phyloP scores from a whole-genome alignment of 257 asterid genomes.

The Primulina tabacum region DNA sequence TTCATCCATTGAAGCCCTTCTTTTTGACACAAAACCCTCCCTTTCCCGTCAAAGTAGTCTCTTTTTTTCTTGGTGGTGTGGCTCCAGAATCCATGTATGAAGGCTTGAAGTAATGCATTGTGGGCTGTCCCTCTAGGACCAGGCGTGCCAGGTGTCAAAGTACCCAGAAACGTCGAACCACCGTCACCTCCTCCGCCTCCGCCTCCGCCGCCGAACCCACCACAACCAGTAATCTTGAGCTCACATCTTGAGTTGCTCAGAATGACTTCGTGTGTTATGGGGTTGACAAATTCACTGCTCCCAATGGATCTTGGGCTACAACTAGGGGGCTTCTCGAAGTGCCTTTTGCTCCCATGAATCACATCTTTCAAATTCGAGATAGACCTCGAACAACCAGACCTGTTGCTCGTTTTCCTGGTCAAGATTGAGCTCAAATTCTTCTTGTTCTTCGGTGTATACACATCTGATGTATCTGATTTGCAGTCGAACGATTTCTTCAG shows the following conservation, averaged over 20 bases:
- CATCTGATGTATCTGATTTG: slow-evolving; percentile 62
- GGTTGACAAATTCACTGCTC: slow-evolving; percentile 47
- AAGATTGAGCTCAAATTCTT: slow-evolving; percentile 33
- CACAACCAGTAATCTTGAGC: slow-evolving; percentile 41
- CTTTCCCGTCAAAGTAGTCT: slow-evolving; percentile 38
- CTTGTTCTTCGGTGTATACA: slow-evolving; percentile 46
- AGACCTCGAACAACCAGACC: slow-evolving; percentile 82
- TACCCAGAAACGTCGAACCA: slow-evolving; percentile 38
- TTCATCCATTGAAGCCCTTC: slow-evolving; percentile 41
- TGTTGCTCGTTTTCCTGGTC: slow-evolving; percentile 35
- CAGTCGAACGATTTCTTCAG: slow-evolving; percentile 55
- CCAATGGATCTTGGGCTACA: slow-evolving; percentile 83
- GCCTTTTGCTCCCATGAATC: slow-evolving; percentile 65
- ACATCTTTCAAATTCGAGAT: slow-evolving; percentile 66
- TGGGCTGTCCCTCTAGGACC: slow-evolving; percentile 67
- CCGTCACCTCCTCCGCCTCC: neutral
- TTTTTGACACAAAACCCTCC: slow-evolving; percentile 31
- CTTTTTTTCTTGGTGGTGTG: slow-evolving; percentile 47
- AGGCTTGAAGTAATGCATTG: slow-evolving; percentile 63
- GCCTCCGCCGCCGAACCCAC: slow-evolving; percentile 23
- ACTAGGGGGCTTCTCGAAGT: slow-evolving; percentile 48
- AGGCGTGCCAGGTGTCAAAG: slow-evolving; percentile 77
- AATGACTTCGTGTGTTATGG: slow-evolving; percentile 47
- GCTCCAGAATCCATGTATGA: slow-evolving; percentile 36
- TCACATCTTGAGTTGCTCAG: slow-evolving; percentile 39